Conservation (phyloP, 2,329 filamentous ascomycete genomes). For the Pyrenophora seminiperda region DNA sequence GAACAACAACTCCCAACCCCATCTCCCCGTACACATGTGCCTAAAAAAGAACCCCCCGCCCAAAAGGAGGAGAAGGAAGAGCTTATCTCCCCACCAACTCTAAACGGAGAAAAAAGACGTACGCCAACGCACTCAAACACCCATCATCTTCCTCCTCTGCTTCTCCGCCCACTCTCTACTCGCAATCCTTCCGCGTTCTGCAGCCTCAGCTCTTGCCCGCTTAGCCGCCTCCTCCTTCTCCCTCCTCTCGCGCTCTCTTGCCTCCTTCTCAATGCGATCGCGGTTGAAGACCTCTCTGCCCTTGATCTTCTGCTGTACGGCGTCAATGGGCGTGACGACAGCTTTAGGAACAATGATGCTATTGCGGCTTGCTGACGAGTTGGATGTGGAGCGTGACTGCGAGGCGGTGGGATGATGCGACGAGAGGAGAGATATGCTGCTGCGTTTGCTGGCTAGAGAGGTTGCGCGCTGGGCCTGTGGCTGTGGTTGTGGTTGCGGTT, state of each 20-base stretch:
- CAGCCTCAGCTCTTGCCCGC: conserved; percentile 53
- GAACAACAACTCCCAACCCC: background rate
- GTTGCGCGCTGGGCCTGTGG: conserved; percentile 17
- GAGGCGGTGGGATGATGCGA: too few relatives aligned
- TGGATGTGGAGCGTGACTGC: conserved; percentile 28
- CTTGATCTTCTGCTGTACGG: conserved; percentile 43
- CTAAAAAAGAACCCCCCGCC: background rate
- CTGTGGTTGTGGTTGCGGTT: conserved; percentile 8
- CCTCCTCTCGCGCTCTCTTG: conserved; percentile 47
- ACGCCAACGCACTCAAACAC: background rate
- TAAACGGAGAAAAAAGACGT: too few relatives aligned
- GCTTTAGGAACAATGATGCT: conserved; percentile 31
- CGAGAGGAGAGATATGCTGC: conserved; percentile 27
- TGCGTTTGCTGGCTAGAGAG: conserved; percentile 30
- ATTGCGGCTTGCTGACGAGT: conserved; percentile 31
- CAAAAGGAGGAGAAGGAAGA: background rate
- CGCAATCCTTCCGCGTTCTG: conserved; percentile 51
- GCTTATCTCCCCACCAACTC: background rate
- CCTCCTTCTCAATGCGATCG: conserved; percentile 49
- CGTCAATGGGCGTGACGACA: conserved; percentile 39
- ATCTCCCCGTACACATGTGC: too few relatives aligned
- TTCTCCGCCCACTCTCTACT: conserved; percentile 58
- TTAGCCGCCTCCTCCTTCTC: conserved; percentile 57
- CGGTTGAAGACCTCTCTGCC: conserved; percentile 55
- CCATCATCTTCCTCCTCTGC: conserved; percentile 49